Base-by-base conservation (phyloP, 805 yeast species). In the Ogataea henricii region DNA sequence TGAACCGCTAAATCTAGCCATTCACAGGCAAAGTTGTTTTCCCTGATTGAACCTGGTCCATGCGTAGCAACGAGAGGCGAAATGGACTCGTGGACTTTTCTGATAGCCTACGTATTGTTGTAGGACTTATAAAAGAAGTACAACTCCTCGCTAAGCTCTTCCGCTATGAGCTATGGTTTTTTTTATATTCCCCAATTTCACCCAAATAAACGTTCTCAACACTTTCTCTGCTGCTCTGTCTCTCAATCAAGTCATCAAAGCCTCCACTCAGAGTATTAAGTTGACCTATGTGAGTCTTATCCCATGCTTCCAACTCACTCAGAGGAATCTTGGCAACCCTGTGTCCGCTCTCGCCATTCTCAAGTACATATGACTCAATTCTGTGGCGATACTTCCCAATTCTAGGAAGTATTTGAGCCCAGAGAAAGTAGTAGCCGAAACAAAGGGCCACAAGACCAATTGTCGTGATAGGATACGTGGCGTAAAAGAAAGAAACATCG, bases 401-500 rank as follows among this genome's bases (percentile, higher is more conserved):
- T 21, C 50, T 61, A 22, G 76, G 76, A 32, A 71, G 60, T 7
- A 70, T 40, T 17, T 51, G 58, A 2, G 66, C 63, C 77, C 76
- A 72, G 6, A 71, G 48, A 42, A 53, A 51, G 52, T 71, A 72
- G 48, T 72, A 72, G 6, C 40, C 46, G 22, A 62, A 55, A 57
- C 76, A 72, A 3, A 66, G 40, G 3, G 46, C 29, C 18, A 72
- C 46, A 3, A 72, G 42, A 1, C 74, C 74, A 45, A 71, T 55
- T 3, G 72, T 64, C 13, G 67, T 62, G 14, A 71, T 51, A n/a
- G 75, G 71, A 52, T 72, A 71, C 0, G 76, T 66, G 14, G 71
- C 70, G 52, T 72, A 72, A 54, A 72, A 71, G 55, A 72, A 72
- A 4, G 72, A 60, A 18, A 71, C 74, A 52, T 72, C 77, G 40